A percentile compares a stretch with the other conserved stretches of the same genome.
Evolutionary conservation across 306 rosid species (phyloP).

Genomic region (Rosa multiflora): DNA sequence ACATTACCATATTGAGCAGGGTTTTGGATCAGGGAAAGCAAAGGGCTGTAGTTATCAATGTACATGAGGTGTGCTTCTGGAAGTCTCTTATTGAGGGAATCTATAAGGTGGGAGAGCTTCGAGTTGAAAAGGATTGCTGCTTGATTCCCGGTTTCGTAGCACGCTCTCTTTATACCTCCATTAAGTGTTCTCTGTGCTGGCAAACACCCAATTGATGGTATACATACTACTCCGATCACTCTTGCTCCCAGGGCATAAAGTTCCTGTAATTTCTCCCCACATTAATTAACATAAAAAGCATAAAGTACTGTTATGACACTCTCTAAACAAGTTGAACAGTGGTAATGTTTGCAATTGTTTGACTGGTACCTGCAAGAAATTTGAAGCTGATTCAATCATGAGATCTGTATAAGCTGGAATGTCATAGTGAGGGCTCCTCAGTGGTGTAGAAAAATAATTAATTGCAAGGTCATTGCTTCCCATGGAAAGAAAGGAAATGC

Average conservation of each 20-base stretch:
- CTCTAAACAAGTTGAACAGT: not conserved
- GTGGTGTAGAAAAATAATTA: slow-evolving; percentile 36
- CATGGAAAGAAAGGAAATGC: slow-evolving; percentile 46
- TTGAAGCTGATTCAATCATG: slow-evolving; percentile 47
- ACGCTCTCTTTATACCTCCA: slow-evolving; percentile 44
- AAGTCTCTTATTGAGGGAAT: slow-evolving; percentile 29
- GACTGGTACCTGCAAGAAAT: slow-evolving; percentile 44
- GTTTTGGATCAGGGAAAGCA: slow-evolving; percentile 38
- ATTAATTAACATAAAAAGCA: not conserved
- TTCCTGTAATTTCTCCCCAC: slow-evolving; percentile 31
- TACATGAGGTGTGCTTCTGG: slow-evolving; percentile 56
- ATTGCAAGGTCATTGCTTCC: slow-evolving; percentile 71
- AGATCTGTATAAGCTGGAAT: slow-evolving; percentile 54
- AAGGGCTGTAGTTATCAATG: slow-evolving; percentile 46
- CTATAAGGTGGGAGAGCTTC: slow-evolving; percentile 43
- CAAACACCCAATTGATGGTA: slow-evolving; percentile 61
- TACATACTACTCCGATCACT: slow-evolving; percentile 47
- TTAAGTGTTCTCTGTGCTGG: slow-evolving; percentile 57
- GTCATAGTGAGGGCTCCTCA: slow-evolving; percentile 39
- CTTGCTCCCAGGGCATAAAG: slow-evolving; percentile 62
- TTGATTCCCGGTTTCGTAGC: slow-evolving; percentile 41
- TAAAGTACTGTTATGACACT: not conserved
- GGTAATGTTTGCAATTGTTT: not conserved
- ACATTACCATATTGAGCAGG: slow-evolving; percentile 48
- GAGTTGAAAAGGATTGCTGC: slow-evolving; percentile 62